phyloP scores from a whole-genome alignment of 1,284 basidiomycete genomes.

The Marasmius sp. region DNA sequence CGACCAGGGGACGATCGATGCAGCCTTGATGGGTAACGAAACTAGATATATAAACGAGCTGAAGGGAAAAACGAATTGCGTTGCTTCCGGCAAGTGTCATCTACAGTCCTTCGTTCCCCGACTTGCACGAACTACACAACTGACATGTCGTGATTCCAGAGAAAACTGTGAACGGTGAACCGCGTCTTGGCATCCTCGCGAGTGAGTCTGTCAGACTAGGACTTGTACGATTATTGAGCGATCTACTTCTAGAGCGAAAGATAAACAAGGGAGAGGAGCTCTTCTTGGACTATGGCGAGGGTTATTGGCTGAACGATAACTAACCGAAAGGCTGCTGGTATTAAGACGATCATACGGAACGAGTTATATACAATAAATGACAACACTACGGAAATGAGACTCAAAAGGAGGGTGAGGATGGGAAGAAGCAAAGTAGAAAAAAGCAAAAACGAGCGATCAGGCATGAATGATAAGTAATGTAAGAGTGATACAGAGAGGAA shows the following conservation, averaged over 20 bases:
- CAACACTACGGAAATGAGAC: constrained; percentile 1
- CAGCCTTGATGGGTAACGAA: constrained; percentile 48
- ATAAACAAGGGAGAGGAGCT: constrained; percentile 41
- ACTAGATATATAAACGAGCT: constrained; percentile 58
- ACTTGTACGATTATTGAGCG: background rate
- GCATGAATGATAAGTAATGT: constrained; percentile 12
- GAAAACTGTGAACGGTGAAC: constrained; percentile 46
- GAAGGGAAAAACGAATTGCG: constrained; percentile 36
- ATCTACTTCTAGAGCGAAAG: constrained; percentile 4
- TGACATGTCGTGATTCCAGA: constrained; percentile 17
- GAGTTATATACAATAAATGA: constrained; percentile 1
- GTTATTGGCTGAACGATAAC: constrained; percentile 26
- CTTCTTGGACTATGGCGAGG: constrained; percentile 44
- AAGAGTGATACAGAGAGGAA: background rate
- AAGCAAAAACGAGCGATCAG: constrained; percentile 11
- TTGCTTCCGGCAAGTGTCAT: constrained; percentile 35
- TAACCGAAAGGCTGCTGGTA: background rate
- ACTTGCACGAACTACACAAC: background rate
- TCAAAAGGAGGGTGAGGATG: constrained; percentile 4
- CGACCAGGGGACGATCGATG: constrained; percentile 37
- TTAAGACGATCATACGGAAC: constrained; percentile 2
- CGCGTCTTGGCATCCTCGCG: constrained; percentile 45
- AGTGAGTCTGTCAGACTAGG: constrained; percentile 32
- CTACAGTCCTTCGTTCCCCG: background rate
- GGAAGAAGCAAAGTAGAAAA: background rate